phyloP scores from a whole-genome alignment of 371 early-diverging fungal species.

The Apophysomyces trapeziformis region DNA sequence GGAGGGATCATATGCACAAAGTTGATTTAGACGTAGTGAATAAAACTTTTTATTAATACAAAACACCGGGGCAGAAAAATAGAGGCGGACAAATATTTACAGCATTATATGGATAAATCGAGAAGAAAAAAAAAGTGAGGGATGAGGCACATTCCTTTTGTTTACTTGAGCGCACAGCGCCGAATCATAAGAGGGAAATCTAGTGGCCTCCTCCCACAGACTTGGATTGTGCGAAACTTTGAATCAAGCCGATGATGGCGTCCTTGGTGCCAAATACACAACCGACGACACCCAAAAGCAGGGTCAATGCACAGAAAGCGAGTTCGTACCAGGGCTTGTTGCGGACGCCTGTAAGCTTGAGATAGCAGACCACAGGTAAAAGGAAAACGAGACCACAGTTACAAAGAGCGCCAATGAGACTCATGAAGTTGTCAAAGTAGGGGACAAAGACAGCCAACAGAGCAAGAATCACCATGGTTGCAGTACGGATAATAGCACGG shows the following conservation, averaged over 20 bases:
- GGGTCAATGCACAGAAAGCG: conserved; percentile 59
- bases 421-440: conserved; percentile 77
- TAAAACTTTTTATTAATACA: too few relatives aligned
- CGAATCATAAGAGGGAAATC: background rate
- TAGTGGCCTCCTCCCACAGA: background rate
- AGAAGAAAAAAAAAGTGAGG: too few relatives aligned
- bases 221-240: background rate
- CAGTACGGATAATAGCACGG: conserved; percentile 56
- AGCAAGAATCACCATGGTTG: conserved; percentile 51
- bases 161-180: conserved; percentile 1
- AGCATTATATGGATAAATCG: too few relatives aligned
- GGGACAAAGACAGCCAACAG: conserved; percentile 67
- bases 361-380: conserved; percentile 69
- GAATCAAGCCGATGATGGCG: conserved; percentile 32
- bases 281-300: conserved; percentile 62
- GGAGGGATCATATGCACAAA: too few relatives aligned
- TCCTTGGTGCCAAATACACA: conserved; percentile 70
- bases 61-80: too few relatives aligned
- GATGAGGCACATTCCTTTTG: too few relatives aligned
- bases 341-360: conserved; percentile 62
- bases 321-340: conserved; percentile 48
- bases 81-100: too few relatives aligned
- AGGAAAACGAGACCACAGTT: conserved; percentile 74
- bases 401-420: conserved; percentile 71
- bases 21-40: too few relatives aligned